Evolutionary conservation across 352 stramenopile species (phyloP).

Genomic region (Phytophthora sansomeana): DNA sequence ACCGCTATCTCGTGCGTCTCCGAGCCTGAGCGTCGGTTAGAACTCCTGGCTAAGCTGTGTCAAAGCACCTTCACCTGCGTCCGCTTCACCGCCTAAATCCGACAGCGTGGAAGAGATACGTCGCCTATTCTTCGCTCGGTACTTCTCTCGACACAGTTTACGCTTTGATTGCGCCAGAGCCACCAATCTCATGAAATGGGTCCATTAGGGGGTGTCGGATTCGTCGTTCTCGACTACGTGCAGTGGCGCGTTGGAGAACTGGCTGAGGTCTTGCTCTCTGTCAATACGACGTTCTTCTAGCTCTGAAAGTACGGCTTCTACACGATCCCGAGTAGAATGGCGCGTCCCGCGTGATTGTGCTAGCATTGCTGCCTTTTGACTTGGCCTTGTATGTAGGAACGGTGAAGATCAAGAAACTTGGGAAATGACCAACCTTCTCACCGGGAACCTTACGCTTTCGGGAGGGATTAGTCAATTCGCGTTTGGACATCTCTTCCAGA

Average conservation of each 20-base stretch:
- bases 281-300: not conserved
- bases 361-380: constrained; percentile 4
- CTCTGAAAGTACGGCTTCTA: constrained; percentile 1
- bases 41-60: too few relatives aligned
- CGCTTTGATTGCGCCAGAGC: not conserved
- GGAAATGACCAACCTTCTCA: constrained; percentile 1
- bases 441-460: not conserved
- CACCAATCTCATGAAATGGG: not conserved
- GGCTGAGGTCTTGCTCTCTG: not conserved
- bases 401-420: not conserved
- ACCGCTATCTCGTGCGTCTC: too few relatives aligned
- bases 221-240: not conserved
- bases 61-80: too few relatives aligned
- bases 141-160: too few relatives aligned
- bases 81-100: too few relatives aligned
- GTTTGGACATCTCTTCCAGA: constrained; percentile 1
- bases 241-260: not conserved
- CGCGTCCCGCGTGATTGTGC: not conserved
- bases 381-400: constrained; percentile 4
- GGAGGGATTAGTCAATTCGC: not conserved
- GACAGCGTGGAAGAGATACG: too few relatives aligned
- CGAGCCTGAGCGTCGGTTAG: too few relatives aligned
- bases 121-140: too few relatives aligned
- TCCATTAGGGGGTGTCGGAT: not conserved
- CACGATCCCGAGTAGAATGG: not conserved